A percentile compares a stretch with the other conserved stretches of the same genome.
phyloP scores from a whole-genome alignment of 2,329 filamentous ascomycete genomes.

The Cladosporium phlei region DNA sequence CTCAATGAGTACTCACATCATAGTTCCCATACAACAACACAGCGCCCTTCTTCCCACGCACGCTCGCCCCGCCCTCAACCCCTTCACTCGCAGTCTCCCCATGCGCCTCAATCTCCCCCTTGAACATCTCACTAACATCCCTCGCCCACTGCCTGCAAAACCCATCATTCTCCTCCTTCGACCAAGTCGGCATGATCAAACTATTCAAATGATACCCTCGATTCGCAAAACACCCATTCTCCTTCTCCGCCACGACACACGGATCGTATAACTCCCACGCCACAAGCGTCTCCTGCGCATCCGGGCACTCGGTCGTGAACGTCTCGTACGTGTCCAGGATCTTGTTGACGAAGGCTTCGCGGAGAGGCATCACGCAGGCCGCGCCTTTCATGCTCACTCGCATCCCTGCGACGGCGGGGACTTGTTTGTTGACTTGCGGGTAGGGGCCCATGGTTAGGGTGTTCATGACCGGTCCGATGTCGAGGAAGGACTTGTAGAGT shows the following conservation, averaged over 20 bases:
- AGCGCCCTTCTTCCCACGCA: conserved; percentile 24
- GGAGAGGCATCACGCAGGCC: conserved; percentile 22
- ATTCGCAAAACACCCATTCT: conserved; percentile 26
- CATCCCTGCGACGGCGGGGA: conserved; percentile 20
- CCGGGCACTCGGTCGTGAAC: conserved; percentile 18
- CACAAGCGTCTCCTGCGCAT: conserved; percentile 20
- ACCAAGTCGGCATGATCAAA: conserved; percentile 30
- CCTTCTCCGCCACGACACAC: conserved; percentile 18
- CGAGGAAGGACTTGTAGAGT: conserved; percentile 21
- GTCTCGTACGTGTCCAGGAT: conserved; percentile 20
- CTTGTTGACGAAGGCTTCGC: conserved; percentile 20
- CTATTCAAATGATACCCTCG: conserved; percentile 27
- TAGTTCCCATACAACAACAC: conserved; percentile 29
- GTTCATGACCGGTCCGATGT: conserved; percentile 22
- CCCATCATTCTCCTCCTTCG: conserved; percentile 21
- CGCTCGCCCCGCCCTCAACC: conserved; percentile 22
- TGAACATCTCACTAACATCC: conserved; percentile 24
- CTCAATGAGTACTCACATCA: conserved; percentile 20
- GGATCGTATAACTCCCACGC: conserved; percentile 27
- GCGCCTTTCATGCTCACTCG: conserved; percentile 27
- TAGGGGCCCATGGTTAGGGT: conserved; percentile 21
- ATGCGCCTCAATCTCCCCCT: conserved; percentile 22
- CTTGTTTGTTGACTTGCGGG: conserved; percentile 23
- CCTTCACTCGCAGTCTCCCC: conserved; percentile 19
- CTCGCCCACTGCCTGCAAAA: conserved; percentile 26